phyloP scores from a whole-genome alignment of 805 yeast species.

The Saccharomycopsis fermentans region DNA sequence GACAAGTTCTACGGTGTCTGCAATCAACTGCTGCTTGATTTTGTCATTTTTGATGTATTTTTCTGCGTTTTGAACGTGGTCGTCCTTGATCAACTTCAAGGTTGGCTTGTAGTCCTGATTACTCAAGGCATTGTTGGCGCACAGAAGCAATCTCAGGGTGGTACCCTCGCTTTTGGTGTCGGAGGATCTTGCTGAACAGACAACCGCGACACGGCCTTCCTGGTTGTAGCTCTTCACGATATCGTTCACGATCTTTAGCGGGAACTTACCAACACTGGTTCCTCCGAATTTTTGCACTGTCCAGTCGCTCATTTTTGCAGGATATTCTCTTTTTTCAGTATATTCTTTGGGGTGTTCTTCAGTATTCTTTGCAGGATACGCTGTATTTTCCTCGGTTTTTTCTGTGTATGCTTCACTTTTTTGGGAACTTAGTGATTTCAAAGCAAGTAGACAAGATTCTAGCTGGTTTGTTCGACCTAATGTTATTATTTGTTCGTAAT shows the following conservation, averaged over 20 bases:
- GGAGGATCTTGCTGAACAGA: constrained; percentile 91
- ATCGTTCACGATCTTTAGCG: constrained; percentile 73
- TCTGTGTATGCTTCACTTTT: not conserved
- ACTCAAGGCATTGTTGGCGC: constrained; percentile 72
- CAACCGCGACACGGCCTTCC: constrained; percentile 72
- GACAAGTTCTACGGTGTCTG: constrained; percentile 55
- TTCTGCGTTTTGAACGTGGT: constrained; percentile 69
- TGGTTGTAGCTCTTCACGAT: constrained; percentile 58
- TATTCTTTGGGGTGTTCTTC: no score
- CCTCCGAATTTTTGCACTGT: constrained; percentile 95
- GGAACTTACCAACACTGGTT: constrained; percentile 92
- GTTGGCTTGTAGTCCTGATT: constrained; percentile 48
- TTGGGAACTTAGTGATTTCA: no score
- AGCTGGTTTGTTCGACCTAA: no score
- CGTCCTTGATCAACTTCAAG: constrained; percentile 60
- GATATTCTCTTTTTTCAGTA: not conserved
- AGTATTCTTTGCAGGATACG: no score
- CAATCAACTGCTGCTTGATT: constrained; percentile 44
- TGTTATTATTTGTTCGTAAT: no score
- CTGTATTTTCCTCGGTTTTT: not conserved
- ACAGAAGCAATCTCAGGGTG: constrained; percentile 69
- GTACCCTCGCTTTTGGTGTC: constrained; percentile 92
- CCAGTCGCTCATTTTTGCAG: constrained; percentile 35
- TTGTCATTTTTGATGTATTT: constrained; percentile 35
- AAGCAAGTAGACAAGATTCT: no score